Evolutionary conservation across 257 asterid species (phyloP).

Genomic region (Galeopsis tetrahit): DNA sequence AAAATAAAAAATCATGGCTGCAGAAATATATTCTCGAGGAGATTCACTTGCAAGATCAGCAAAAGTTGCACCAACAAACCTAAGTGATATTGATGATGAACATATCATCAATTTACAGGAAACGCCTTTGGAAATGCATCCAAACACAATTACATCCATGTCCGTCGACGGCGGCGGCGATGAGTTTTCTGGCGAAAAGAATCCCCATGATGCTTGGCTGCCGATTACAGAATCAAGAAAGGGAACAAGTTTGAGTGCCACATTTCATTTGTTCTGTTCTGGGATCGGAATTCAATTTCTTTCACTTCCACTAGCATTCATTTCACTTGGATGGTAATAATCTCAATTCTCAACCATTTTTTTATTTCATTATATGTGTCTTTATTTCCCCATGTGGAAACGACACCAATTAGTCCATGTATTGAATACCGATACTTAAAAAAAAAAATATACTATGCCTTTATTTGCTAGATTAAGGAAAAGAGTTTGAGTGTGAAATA

Average conservation of each 20-base stretch:
- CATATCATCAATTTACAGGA: neutral
- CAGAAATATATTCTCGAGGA: slow-evolving; percentile 21
- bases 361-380: neutral
- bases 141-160: neutral
- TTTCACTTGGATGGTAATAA: slow-evolving; percentile 71
- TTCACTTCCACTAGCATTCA: slow-evolving; percentile 63
- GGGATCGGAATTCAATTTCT: slow-evolving; percentile 66
- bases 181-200: slow-evolving; percentile 34
- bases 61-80: slow-evolving; percentile 38
- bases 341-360: neutral
- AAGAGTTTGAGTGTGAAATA: too few relatives aligned
- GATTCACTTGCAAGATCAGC: slow-evolving; percentile 32
- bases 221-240: slow-evolving; percentile 66
- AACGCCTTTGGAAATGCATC: neutral
- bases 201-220: slow-evolving; percentile 45
- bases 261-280: slow-evolving; percentile 53
- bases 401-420: too few relatives aligned
- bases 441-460: too few relatives aligned
- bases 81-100: neutral
- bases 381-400: too few relatives aligned
- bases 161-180: slow-evolving; percentile 10
- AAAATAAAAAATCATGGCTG: slow-evolving; percentile 11
- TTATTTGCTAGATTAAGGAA: too few relatives aligned
- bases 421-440: too few relatives aligned
- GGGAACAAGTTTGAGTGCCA: slow-evolving; percentile 47